Evolutionary conservation across 2,329 filamentous ascomycete genomes (phyloP), one percentile per base, ranked within the genome.

Genomic region (Thielaviopsis euricoi): DNA sequence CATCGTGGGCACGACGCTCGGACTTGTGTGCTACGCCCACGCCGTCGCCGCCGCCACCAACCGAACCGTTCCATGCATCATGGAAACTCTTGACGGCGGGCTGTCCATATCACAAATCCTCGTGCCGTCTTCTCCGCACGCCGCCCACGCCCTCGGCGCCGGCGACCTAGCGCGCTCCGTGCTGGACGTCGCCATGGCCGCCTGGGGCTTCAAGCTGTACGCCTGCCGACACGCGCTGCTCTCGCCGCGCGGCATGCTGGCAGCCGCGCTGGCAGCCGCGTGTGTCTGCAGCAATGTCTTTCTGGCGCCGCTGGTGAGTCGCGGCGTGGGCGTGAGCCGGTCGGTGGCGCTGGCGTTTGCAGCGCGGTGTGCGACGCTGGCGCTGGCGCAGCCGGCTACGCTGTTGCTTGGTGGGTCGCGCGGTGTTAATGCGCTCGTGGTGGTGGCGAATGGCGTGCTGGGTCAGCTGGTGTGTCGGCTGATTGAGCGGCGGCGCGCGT

Each of bases 151-250:
- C 15, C 49, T 73, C 55, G 74, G 74, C 2, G 75, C 76, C 0
- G 76, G 76, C 9, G 76, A 78, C 60, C 64, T 72, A 3, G 76
- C 76, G 0, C 67, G 73, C 1, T 73, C 74, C 0, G 64, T 78
- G 2, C 73, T 79, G 2, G 74, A 78, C 63, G 71, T 73, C 3
- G 76, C 76, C 12, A 76, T 79, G 23, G 69, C 78, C 2, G 68
- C 72, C 3, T 79, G 76, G 76, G 76, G 76, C 0, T 72, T 79
- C 62, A 79, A 78, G 65, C 68, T 79, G 3, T 76, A 73, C 62
- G 74, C 77, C 61, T 76, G 74, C 64, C 73, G 75, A 3, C 61
- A 62, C 2, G 73, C 75, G 54, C 67, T 79, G 1, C 68, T 74
- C 52, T 76, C 73, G 22, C 62, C 68, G 1, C 70, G 70, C 0